Percentiles rank a stretch among this genome's conserved stretches.
phyloP scores from a whole-genome alignment of 495 filamentous ascomycete species.

The Penicillium angulare region DNA sequence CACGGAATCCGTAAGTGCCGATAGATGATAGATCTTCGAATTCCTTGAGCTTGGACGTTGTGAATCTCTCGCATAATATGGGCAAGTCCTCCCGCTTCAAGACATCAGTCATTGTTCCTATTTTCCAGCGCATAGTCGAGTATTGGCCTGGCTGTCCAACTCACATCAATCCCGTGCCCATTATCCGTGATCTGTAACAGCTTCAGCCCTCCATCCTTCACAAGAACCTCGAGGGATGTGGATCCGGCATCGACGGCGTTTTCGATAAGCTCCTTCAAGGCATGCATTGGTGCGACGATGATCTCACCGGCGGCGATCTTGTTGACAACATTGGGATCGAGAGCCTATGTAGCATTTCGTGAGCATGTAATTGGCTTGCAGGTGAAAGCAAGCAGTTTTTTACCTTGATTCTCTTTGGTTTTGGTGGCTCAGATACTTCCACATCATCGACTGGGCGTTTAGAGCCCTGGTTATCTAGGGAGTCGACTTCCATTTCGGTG shows the following conservation, averaged over 20 bases:
- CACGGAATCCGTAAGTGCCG: slow-evolving; percentile 94
- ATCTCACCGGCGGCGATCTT: slow-evolving; percentile 99
- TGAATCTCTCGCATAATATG: slow-evolving; percentile 95
- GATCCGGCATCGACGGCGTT: slow-evolving; percentile 97
- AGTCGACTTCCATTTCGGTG: slow-evolving; percentile 46
- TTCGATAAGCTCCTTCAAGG: slow-evolving; percentile 95
- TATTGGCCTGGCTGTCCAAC: slow-evolving; percentile 15
- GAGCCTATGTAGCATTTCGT: slow-evolving; percentile 59
- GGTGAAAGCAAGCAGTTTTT: not conserved
- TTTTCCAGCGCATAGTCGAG: not conserved
- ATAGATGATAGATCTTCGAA: slow-evolving; percentile 94
- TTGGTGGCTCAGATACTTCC: slow-evolving; percentile 25
- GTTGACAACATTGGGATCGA: slow-evolving; percentile 95
- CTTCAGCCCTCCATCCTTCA: slow-evolving; percentile 97
- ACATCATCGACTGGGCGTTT: slow-evolving; percentile 62
- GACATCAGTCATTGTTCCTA: slow-evolving; percentile 9
- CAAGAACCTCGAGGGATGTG: slow-evolving; percentile 83
- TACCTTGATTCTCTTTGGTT: slow-evolving; percentile 68
- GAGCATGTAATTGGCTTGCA: not conserved
- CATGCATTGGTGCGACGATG: slow-evolving; percentile 95
- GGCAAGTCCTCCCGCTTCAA: slow-evolving; percentile 80
- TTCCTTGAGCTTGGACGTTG: slow-evolving; percentile 90
- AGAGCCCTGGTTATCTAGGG: slow-evolving; percentile 49
- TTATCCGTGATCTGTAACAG: slow-evolving; percentile 98
- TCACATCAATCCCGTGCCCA: slow-evolving; percentile 91